Evolutionary conservation across 805 yeast species (phyloP), one percentile per base, ranked within the genome.

Genomic region (Nakazawaea sp.): DNA sequence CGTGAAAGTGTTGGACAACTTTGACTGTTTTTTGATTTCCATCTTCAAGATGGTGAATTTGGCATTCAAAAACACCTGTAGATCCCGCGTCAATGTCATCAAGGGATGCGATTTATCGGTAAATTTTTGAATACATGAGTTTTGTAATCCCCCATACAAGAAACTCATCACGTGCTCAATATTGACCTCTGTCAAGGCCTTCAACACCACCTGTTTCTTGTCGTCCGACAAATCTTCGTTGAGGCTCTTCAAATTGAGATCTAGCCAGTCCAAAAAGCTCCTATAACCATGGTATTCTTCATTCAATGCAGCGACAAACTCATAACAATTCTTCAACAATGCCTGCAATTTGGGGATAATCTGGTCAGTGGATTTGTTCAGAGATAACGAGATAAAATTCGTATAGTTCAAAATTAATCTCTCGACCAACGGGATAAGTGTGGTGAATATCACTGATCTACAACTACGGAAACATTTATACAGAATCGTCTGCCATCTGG

Each of bases 391-490:
- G 44, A 35, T 52, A 19, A 38, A 46, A 12, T 50, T 46, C 13
- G 51, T 49, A 72, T 73, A 69, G 12, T 70, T 49, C 0, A 77
- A 51, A 2, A 81, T 55, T 23, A 77, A 45, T 38, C 78, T 67
- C 42, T 82, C 87, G 18, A 70, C 51, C 0, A 78, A 65, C 3
- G 81, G 76, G 6, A 79, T 60, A 16, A 78, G 41, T 27, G 70
- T 68, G 29, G 72, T 61, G 38, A 72, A 70, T 1, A 75, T 45
- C 0, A 61, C 53, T 38, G 73, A 69, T 37, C 77, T 57, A 1
- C 70, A 55, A 31, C 59, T 58, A 30, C 78, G 81, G 48, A 71
- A 79, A 11, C 70, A 61, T 2, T 64, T 54, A 25, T 64, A 66
- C 0, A 82, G 80, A 13, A 68, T 35, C 36, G 65, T 68, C 2